Evolutionary conservation across 768 basidiomycete species (phyloP).

Genomic region (Cyathus striatus): DNA sequence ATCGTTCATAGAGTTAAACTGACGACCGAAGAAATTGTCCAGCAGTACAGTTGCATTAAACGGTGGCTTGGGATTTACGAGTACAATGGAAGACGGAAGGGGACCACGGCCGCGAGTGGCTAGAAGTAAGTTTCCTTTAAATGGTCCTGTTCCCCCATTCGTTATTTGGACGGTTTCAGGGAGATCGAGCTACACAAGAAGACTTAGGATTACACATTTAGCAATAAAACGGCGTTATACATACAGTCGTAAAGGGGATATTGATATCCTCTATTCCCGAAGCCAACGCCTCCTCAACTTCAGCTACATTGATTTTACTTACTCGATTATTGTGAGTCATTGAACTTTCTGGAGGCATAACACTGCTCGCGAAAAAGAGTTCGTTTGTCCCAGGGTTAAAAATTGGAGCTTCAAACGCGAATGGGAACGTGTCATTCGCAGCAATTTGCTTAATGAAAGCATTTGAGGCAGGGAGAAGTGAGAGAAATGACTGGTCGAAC

Average conservation of each 20-base stretch:
- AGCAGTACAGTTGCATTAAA: conserved; percentile 65
- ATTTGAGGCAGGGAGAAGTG: conserved; percentile 42
- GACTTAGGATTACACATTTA: background rate
- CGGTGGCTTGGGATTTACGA: conserved; percentile 60
- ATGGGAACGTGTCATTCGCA: conserved; percentile 47
- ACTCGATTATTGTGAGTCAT: conserved; percentile 53
- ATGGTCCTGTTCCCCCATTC: conserved; percentile 65
- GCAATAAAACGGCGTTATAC: background rate
- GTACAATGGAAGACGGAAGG: conserved; percentile 54
- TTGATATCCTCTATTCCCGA: conserved; percentile 27
- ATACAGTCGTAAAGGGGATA: conserved; percentile 25
- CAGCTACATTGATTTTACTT: conserved; percentile 48
- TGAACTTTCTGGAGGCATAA: conserved; percentile 45
- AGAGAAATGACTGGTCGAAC: conserved; percentile 37
- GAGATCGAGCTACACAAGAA: conserved; percentile 42
- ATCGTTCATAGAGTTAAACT: conserved; percentile 82
- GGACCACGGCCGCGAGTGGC: conserved; percentile 61
- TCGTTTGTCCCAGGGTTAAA: conserved; percentile 55
- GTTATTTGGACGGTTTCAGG: conserved; percentile 62
- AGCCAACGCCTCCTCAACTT: conserved; percentile 38
- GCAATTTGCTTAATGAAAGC: conserved; percentile 52
- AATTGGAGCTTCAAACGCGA: conserved; percentile 70
- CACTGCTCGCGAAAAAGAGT: conserved; percentile 60
- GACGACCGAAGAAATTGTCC: conserved; percentile 75
- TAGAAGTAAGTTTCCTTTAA: conserved; percentile 52